phyloP scores from a whole-genome alignment of 2,329 filamentous ascomycete genomes.

The Tolypocladium nubicola region DNA sequence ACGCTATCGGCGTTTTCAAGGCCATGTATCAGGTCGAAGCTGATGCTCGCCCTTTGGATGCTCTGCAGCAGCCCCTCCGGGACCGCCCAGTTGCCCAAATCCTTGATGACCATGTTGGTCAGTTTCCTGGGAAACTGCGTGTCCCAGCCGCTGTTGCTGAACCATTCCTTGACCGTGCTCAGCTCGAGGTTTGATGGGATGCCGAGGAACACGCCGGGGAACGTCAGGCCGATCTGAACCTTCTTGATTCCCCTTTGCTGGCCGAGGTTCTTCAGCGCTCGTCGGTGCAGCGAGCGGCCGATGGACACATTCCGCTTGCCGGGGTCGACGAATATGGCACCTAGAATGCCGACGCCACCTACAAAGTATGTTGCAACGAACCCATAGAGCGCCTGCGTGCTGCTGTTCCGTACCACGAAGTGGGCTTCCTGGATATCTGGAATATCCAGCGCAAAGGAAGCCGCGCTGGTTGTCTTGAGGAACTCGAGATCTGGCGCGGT shows the following conservation, averaged over 20 bases:
- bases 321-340: constrained; percentile 83
- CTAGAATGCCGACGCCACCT: constrained; percentile 63
- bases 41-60: constrained; percentile 60
- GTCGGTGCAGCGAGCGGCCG: constrained; percentile 77
- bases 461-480: constrained; percentile 57
- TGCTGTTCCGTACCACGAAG: constrained; percentile 89
- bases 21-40: constrained; percentile 76
- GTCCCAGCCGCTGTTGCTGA: constrained; percentile 85
- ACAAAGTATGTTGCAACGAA: constrained; percentile 86
- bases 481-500: constrained; percentile 58
- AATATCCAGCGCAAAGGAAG: constrained; percentile 65
- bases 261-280: constrained; percentile 64
- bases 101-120: constrained; percentile 61
- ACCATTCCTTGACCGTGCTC: constrained; percentile 59
- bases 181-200: constrained; percentile 51
- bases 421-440: constrained; percentile 68
- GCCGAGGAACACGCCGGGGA: constrained; percentile 79
- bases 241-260: constrained; percentile 65
- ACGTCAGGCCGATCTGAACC: constrained; percentile 69
- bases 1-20: constrained; percentile 66
- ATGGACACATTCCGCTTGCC: constrained; percentile 79
- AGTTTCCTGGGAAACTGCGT: constrained; percentile 46
- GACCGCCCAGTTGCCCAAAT: constrained; percentile 61
- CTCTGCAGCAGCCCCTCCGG: constrained; percentile 68
- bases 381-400: constrained; percentile 80